These are phyloP conservation scores for Stagonosporopsis vannaccii DNA, from an alignment of 2,329 filamentous ascomycete genomes.

Conservation along the genomic window DNA sequence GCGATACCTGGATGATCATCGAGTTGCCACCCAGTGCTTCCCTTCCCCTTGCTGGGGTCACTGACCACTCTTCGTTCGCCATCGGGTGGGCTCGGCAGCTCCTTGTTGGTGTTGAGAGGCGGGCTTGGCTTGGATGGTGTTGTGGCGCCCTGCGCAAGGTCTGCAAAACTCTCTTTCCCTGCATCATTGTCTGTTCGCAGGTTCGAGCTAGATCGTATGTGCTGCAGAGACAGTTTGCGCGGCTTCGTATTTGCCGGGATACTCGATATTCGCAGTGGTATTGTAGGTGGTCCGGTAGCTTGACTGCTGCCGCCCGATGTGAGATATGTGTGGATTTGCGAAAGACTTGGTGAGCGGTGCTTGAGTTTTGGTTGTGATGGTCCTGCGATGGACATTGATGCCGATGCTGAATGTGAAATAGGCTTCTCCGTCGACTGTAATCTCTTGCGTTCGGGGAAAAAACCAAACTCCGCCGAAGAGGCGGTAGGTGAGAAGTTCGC, in stretches of 20 bases:
- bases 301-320: conserved; percentile 17
- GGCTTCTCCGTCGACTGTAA: background rate
- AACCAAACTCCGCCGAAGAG: conserved; percentile 22
- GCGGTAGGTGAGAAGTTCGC: conserved; percentile 37
- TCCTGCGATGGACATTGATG: conserved; percentile 23
- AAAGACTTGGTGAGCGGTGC: conserved; percentile 31
- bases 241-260: conserved; percentile 43
- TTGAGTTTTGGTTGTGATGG: conserved; percentile 19
- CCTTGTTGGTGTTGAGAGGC: conserved; percentile 43
- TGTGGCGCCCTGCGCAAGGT: conserved; percentile 9
- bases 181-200: conserved; percentile 5
- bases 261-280: conserved; percentile 45
- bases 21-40: conserved; percentile 16
- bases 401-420: conserved; percentile 32
- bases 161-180: conserved; percentile 26
- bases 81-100: conserved; percentile 37
- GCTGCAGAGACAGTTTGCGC: conserved; percentile 42
- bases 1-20: conserved; percentile 29
- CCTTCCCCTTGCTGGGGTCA: conserved; percentile 19
- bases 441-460: conserved; percentile 18
- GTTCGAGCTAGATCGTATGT: conserved; percentile 27
- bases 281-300: conserved; percentile 34
- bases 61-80: conserved; percentile 26
- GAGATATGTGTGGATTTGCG: conserved; percentile 28
- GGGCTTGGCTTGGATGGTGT: conserved; percentile 22